These are phyloP conservation scores for Quercus alba DNA, from an alignment of 306 rosid genomes.

Conservation along the genomic window DNA sequence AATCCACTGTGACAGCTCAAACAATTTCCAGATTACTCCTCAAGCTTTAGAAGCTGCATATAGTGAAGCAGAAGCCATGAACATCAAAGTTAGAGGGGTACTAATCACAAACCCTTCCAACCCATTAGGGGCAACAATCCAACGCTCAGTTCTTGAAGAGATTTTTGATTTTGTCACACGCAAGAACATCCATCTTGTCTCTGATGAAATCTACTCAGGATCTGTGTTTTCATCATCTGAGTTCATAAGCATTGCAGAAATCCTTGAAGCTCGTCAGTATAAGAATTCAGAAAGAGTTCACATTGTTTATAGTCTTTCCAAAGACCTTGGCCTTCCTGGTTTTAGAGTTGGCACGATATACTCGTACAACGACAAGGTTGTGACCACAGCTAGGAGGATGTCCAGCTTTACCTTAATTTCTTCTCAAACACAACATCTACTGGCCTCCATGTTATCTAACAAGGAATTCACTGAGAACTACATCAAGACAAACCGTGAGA, in stretches of 20 bases:
- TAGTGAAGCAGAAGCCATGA: slow-evolving; percentile 44
- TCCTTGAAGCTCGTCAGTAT: slow-evolving; percentile 41
- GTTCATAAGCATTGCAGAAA: slow-evolving; percentile 68
- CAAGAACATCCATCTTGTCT: slow-evolving; percentile 86
- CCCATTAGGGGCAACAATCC: slow-evolving; percentile 74
- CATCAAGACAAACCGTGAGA: slow-evolving; percentile 56
- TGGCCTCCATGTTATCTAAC: slow-evolving; percentile 77
- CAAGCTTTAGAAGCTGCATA: slow-evolving; percentile 71
- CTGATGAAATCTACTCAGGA: slow-evolving; percentile 96
- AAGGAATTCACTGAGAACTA: slow-evolving; percentile 52
- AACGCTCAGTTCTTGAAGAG: slow-evolving; percentile 49
- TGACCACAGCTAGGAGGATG: slow-evolving; percentile 84
- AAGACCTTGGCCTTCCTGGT: slow-evolving; percentile 91
- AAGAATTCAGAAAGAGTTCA: slow-evolving; percentile 68
- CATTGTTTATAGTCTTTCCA: slow-evolving; percentile 92
- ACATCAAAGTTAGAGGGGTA: slow-evolving; percentile 57
- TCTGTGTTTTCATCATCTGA: slow-evolving; percentile 64
- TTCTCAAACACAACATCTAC: slow-evolving; percentile 75
- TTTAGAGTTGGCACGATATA: slow-evolving; percentile 85
- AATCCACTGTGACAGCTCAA: slow-evolving; percentile 75
- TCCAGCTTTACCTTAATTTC: slow-evolving; percentile 89
- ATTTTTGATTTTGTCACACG: slow-evolving; percentile 57
- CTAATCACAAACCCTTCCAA: slow-evolving; percentile 91
- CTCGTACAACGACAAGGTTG: slow-evolving; percentile 80
- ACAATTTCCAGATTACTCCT: slow-evolving; percentile 71